Evolutionary conservation across 2,329 filamentous ascomycete species (phyloP), one percentile per base, ranked within the genome.

Genomic region (Herpotrichia juniperi): DNA sequence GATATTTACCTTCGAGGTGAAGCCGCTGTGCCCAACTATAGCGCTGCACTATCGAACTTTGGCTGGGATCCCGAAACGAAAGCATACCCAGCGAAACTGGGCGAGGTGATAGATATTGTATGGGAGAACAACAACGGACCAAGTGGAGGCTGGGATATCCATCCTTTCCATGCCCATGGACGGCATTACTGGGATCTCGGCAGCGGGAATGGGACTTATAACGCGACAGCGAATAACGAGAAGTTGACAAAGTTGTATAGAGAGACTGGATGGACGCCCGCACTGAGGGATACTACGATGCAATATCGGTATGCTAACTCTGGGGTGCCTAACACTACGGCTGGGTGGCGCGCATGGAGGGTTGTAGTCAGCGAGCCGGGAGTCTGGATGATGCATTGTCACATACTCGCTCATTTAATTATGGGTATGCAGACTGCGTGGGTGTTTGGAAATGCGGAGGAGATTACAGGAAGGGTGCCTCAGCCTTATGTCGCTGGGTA

Each of bases 361-460:
- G 68, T 87, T 1, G 73, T 82, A 3, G 79, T 86, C 0, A 73
- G 69, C 8, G 69, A 79, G 50, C 67, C 79, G 0, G 84, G 84
- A 0, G 82, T 82, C 2, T 87, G 83, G 83, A 82, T 86, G 81
- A 73, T 86, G 56, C 84, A 87, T 64, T 87, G 84, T 56, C 84
- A 87, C 63, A 78, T 82, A 14, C 56, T 82, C 44, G 78, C 80
- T 48, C 84, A 87, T 63, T 83, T 84, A 77, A 70, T 83, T 16
- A 85, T 85, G 82, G 69, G 74, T 0, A 79, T 78, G 78, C 75
- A 79, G 57, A 75, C 70, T 1, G 77, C 77, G 1, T 80, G 77
- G 75, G 62, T 77, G 0, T 76, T 79, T 67, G 79, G 79, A 1
- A 69, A 80, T 30, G 70, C 67, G 9, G 60, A 68, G 1, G 64